Base-by-base conservation (phyloP, 23 red algal species). In the Gracilaria domingensis region DNA sequence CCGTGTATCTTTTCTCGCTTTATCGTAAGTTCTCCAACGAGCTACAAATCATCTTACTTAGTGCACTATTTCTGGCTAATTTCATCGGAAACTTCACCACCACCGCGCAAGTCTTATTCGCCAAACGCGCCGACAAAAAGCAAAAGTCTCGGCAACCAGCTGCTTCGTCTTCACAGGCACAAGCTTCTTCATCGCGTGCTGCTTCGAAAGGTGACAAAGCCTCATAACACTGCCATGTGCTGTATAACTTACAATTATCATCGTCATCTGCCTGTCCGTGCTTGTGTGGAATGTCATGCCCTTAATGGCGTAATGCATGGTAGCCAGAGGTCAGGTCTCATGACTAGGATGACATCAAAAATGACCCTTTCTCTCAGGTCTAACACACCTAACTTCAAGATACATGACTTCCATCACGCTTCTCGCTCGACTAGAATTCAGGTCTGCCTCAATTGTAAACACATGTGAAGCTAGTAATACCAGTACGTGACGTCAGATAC, bases 61-160 rank as follows among this genome's bases (percentile, higher is more conserved):
- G 89, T 79, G 18, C 90, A 20, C 70, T 92, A 0, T 94, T 86
- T 55, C 77, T 93, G 48, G 90, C 76, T 26, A 94, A 86, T n/a
- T 98, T 98, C 86, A 56, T 91, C 37, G 95, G 95, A 12, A 98
- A 98, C 66, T 85, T 95, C 67, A 75, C 79, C 26, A 98, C 84
- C 9, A 98, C 95, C 1, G 65, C 89, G 26, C 59, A 84, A 67
- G 89, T 92, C 35, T 17, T 98, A 35, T 64, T 87, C 23, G 91
- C 88, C 33, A 98, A 98, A 65, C 88, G 88, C 9, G 60, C 59
- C 21, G 69, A 44, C 14, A 42, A 26, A 18, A 33, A 14, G 38
- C 81, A 85, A 4, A 70, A 70, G 58, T 70, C 81, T 24, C 79
- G 32, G n/a, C 58, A n/a, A 40, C 55, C 32, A 65, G 26, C 14